Percentiles rank a stretch among this genome's conserved stretches.
Conservation (phyloP, 2,329 filamentous ascomycete genomes). For the Trichoderma cornu-damae region DNA sequence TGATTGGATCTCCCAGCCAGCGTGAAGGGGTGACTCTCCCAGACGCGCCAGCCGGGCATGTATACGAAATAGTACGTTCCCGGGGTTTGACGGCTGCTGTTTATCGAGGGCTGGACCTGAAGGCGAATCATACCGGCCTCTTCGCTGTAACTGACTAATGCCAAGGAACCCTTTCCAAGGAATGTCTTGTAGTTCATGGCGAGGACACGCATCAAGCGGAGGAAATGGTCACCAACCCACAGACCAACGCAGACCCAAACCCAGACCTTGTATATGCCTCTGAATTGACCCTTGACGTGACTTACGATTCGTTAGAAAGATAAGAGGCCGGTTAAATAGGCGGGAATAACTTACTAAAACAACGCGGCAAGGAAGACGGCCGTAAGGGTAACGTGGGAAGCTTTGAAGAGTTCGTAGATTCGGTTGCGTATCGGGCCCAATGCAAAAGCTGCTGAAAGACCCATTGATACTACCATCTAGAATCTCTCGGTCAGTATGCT, state of each 20-base stretch:
- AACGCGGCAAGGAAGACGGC: slow-evolving; percentile 41
- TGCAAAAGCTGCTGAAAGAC: slow-evolving; percentile 10
- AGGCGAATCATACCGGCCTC: slow-evolving; percentile 35
- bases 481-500: not conserved
- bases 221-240: slow-evolving; percentile 42
- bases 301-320: slow-evolving; percentile 9
- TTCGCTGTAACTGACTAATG: slow-evolving; percentile 31
- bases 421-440: slow-evolving; percentile 16
- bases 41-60: slow-evolving; percentile 32
- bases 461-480: slow-evolving; percentile 16
- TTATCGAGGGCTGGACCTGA: slow-evolving; percentile 29
- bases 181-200: slow-evolving; percentile 29
- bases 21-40: slow-evolving; percentile 42
- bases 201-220: slow-evolving; percentile 38
- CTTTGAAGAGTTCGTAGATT: slow-evolving; percentile 43
- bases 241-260: slow-evolving; percentile 39
- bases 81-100: slow-evolving; percentile 29
- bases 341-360: slow-evolving; percentile 38
- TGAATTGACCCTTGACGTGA: slow-evolving; percentile 21
- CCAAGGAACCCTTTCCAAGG: slow-evolving; percentile 30
- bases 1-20: slow-evolving; percentile 26
- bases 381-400: slow-evolving; percentile 43
- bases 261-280: slow-evolving; percentile 22
- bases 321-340: not conserved
- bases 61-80: slow-evolving; percentile 40